Evolutionary conservation across 2,329 filamentous ascomycete genomes (phyloP), one percentile per base, ranked within the genome.

Genomic region (Alternaria infectoria): DNA sequence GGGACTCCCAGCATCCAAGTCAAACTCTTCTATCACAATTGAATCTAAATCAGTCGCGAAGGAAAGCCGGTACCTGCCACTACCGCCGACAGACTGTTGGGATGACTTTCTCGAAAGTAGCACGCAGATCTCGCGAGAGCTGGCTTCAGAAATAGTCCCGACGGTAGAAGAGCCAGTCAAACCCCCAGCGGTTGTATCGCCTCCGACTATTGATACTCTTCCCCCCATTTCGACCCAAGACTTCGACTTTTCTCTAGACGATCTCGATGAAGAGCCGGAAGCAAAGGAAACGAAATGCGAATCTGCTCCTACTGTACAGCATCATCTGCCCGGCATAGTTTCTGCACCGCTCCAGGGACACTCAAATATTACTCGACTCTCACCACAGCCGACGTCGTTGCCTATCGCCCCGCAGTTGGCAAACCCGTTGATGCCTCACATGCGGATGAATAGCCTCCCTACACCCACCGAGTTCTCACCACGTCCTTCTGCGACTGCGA

Each of bases 51-150:
- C 26, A 9, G 23, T 50, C 21, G 5, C 10, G n/a, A 63, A 64
- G 10, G 13, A 59, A 5, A 10, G 17, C 4, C 12, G 7, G 6
- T 15, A 57, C 5, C 13, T 51, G n/a, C 4, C 32, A 6, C 6
- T 25, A 9, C 21, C 62, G 3, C 28, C 62, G 3, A 21, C 64
- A 0, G 78, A 79, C 43, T 67, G 64, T 4, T 80, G 78, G 78
- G 78, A 75, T 54, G 77, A 81, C 44, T 81, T 83, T n/a, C 72
- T 84, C 3, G 82, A 80, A n/a, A 82, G 77, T 61, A 80, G 77
- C 36, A 82, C 82, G 0, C 82, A 84, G 61, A 81, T 84, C 36
- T 81, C 81, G 7, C 77, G 82, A 9, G 82, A 84, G 30, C 69
- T 84, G 9, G 73, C 71, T 4, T 62, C 60, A 15, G 76, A 75